A percentile compares a stretch with the other conserved stretches of the same genome.
Evolutionary conservation across 1,284 basidiomycete genomes (phyloP).

Genomic region (Amylostereum areolatum): DNA sequence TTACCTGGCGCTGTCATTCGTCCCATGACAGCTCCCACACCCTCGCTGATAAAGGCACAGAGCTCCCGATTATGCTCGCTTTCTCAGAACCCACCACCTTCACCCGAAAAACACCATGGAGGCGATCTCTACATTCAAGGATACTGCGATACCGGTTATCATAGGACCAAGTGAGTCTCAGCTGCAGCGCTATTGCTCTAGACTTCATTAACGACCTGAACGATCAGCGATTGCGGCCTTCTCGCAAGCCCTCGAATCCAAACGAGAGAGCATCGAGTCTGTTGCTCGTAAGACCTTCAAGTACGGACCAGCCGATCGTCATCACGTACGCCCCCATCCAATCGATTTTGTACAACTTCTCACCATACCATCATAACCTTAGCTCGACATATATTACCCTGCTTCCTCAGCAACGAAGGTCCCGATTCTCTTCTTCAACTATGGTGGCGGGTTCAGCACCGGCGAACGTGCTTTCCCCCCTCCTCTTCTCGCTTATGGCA

Average conservation of each 20-base stretch:
- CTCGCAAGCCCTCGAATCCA: constrained; percentile 34
- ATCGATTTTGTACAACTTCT: too few relatives aligned
- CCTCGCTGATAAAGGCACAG: too few relatives aligned
- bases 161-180: too few relatives aligned
- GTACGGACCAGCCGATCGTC: constrained; percentile 47
- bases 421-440: constrained; percentile 37
- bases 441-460: constrained; percentile 10
- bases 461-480: constrained; percentile 18
- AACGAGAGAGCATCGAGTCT: constrained; percentile 31
- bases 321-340: constrained; percentile 15
- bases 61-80: too few relatives aligned
- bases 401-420: constrained; percentile 33
- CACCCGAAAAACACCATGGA: too few relatives aligned
- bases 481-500: constrained; percentile 14
- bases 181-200: too few relatives aligned
- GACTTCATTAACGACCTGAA: too few relatives aligned
- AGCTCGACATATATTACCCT: constrained; percentile 51
- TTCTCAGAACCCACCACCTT: too few relatives aligned
- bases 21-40: too few relatives aligned
- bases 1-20: too few relatives aligned
- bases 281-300: constrained; percentile 45
- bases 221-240: constrained; percentile 27
- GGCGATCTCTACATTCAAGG: too few relatives aligned
- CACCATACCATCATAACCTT: background rate
- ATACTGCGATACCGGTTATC: too few relatives aligned